A percentile compares a stretch with the other conserved stretches of the same genome.
Conservation (phyloP, 2,329 filamentous ascomycete genomes). For the Paecilomyces fulvus region DNA sequence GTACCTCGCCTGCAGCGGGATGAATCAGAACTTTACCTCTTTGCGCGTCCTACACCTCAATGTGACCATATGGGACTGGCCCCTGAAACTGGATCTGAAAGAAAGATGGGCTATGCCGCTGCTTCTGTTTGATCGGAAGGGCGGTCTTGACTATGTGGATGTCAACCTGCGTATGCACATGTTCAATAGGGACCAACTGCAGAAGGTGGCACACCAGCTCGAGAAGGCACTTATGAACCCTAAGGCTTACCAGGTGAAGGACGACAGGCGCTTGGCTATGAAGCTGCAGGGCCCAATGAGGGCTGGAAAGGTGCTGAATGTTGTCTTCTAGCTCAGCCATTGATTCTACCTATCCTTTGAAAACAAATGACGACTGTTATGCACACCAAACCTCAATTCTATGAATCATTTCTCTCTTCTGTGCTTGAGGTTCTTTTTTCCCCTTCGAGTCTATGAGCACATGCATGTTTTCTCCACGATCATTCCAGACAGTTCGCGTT, state of each 20-base stretch:
- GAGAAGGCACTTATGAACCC: constrained; percentile 14
- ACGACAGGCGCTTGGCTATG: constrained; percentile 10
- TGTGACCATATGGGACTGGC: constrained; percentile 12
- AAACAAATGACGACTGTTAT: neutral
- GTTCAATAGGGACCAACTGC: constrained; percentile 7
- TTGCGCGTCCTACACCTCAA: constrained; percentile 12
- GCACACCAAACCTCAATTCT: neutral
- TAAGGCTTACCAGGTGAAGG: constrained; percentile 7
- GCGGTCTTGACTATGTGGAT: constrained; percentile 8
- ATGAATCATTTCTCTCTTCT: neutral
- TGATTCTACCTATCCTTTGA: neutral
- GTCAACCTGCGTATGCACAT: constrained; percentile 9
- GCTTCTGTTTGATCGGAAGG: constrained; percentile 7
- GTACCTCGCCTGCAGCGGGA: constrained; percentile 10
- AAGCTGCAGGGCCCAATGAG: constrained; percentile 8
- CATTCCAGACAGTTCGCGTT: neutral
- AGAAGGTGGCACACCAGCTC: constrained; percentile 7
- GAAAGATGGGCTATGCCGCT: constrained; percentile 15
- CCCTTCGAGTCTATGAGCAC: neutral
- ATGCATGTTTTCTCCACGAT: neutral
- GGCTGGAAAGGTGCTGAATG: constrained; percentile 6
- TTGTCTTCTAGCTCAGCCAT: neutral
- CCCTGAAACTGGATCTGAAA: constrained; percentile 10
- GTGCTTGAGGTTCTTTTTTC: neutral
- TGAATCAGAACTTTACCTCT: constrained; percentile 4